Percentiles rank a stretch among this genome's conserved stretches.
These are phyloP conservation scores for Colletotrichum viniferum DNA, from an alignment of 2,329 filamentous ascomycete genomes.

Conservation along the genomic window DNA sequence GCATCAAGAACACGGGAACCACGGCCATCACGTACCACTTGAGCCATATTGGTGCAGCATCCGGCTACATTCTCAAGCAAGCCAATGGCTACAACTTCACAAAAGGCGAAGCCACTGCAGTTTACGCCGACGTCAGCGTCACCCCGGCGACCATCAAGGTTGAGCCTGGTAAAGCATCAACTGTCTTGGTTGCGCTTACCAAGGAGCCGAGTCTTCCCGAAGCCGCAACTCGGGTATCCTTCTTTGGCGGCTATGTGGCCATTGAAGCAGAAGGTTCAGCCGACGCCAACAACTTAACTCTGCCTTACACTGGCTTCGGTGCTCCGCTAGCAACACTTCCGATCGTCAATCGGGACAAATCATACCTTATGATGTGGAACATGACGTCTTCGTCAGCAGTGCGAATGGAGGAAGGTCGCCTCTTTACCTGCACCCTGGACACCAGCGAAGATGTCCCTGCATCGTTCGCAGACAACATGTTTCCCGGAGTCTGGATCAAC, in stretches of 20 bases:
- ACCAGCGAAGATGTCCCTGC: not conserved
- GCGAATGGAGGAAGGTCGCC: not conserved
- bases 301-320: constrained; percentile 1
- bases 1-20: constrained; percentile 38
- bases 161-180: constrained; percentile 13
- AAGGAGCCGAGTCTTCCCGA: not conserved
- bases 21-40: constrained; percentile 34
- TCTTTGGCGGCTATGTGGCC: constrained; percentile 32
- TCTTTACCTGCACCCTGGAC: not conserved
- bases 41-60: constrained; percentile 28
- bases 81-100: not conserved
- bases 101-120: not conserved
- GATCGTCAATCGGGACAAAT: not conserved
- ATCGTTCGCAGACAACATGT: not conserved
- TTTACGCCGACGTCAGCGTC: not conserved
- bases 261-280: constrained; percentile 21
- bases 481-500: not conserved
- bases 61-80: constrained; percentile 33
- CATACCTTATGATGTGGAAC: not conserved
- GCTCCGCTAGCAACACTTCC: not conserved
- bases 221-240: constrained; percentile 26
- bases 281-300: not conserved
- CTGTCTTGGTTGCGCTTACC: constrained; percentile 24
- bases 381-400: not conserved
- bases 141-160: constrained; percentile 18